phyloP scores from a whole-genome alignment of 2,329 filamentous ascomycete species.

The Neoscytalidium dimidiatum region DNA sequence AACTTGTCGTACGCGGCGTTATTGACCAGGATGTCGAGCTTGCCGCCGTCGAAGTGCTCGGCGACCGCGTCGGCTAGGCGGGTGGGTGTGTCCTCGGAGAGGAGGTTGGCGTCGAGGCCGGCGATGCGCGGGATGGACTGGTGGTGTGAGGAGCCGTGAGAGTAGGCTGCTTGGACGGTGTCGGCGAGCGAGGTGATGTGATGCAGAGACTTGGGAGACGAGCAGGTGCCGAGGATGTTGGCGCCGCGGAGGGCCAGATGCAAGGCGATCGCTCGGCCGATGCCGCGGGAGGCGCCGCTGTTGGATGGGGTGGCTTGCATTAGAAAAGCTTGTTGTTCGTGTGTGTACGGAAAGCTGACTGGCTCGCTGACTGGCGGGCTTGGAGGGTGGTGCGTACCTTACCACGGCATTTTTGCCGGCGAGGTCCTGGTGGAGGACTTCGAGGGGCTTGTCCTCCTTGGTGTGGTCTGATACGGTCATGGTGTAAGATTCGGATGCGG shows the following conservation, averaged over 20 bases:
- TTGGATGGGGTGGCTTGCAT: no score
- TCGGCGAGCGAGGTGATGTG: slow-evolving; percentile 26
- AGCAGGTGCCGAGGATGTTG: slow-evolving; percentile 34
- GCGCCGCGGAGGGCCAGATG: slow-evolving; percentile 31
- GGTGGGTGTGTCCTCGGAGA: slow-evolving; percentile 22
- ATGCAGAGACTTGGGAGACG: slow-evolving; percentile 27
- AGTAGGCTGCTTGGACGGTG: slow-evolving; percentile 20
- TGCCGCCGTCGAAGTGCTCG: slow-evolving; percentile 22
- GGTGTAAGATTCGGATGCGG: not conserved
- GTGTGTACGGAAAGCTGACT: not conserved
- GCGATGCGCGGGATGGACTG: slow-evolving; percentile 22
- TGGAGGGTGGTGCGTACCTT: slow-evolving; percentile 26
- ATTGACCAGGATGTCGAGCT: slow-evolving; percentile 30
- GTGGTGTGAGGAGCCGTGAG: slow-evolving; percentile 21
- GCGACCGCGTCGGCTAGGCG: slow-evolving; percentile 22
- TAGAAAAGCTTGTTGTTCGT: no score
- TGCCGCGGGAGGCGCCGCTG: slow-evolving; percentile 33
- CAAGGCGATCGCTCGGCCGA: slow-evolving; percentile 33
- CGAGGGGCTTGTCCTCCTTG: slow-evolving; percentile 16
- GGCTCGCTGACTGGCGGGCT: no score
- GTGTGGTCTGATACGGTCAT: not conserved
- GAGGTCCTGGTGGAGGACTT: slow-evolving; percentile 31
- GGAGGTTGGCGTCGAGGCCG: slow-evolving; percentile 30
- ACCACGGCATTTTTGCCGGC: slow-evolving; percentile 34
- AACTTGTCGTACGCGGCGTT: slow-evolving; percentile 26